Evolutionary conservation across 768 basidiomycete species (phyloP).

Genomic region (Xerocomus spinulosus): DNA sequence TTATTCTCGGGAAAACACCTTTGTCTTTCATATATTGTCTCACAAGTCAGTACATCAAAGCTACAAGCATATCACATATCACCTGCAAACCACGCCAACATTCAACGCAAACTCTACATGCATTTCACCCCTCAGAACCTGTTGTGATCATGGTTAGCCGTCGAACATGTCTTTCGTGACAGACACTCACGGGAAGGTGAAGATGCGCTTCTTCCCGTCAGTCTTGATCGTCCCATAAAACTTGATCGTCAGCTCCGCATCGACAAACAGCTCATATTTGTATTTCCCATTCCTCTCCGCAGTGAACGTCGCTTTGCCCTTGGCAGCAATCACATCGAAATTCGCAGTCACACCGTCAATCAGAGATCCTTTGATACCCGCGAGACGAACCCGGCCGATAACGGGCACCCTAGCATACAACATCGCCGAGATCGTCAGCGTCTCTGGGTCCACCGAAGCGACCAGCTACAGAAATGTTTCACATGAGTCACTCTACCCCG

Average conservation of each 20-base stretch:
- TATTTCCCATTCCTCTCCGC: not conserved
- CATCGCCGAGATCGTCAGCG: not conserved
- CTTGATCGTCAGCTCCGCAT: not conserved
- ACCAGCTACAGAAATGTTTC: not conserved
- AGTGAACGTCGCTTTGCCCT: not conserved
- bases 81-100: too few relatives aligned
- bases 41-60: too few relatives aligned
- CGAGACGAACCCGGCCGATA: not conserved
- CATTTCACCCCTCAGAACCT: conserved; percentile 1
- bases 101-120: too few relatives aligned
- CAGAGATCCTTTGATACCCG: not conserved
- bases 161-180: not conserved
- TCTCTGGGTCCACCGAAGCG: not conserved
- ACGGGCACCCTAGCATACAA: not conserved
- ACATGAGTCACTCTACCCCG: not conserved
- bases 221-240: not conserved
- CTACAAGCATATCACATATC: too few relatives aligned
- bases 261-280: not conserved
- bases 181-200: not conserved
- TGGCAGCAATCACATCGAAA: not conserved
- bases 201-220: not conserved
- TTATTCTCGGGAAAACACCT: too few relatives aligned
- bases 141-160: not conserved
- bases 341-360: not conserved
- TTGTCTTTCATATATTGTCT: too few relatives aligned